Evolutionary conservation across 139 green algal species (phyloP), one percentile per base, ranked within the genome.

Genomic region (Closterium sp.): DNA sequence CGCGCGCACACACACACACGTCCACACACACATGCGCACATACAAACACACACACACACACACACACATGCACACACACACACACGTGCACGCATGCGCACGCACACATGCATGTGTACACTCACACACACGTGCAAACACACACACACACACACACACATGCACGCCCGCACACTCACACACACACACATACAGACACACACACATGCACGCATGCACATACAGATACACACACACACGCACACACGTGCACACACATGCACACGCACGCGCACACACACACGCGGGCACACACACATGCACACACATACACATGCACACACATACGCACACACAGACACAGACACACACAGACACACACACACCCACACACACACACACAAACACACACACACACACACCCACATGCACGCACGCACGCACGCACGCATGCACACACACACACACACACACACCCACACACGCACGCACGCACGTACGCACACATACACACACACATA

Each of bases 361-460:
- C 84, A 36, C 84, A 87, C 84, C 4, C 84, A 87, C 84, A 36
- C 84, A 87, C 84, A 31, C 84, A 87, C 16, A 31, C 84, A 87
- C 84, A 36, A 6, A 87, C 84, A 36, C 84, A 87, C 84, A 9
- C 84, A 87, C 84, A 36, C 84, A 36, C 84, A 9, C 84, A 36
- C 84, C 7, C 16, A 36, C 84, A 10, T 10, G 32, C 84, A 9
- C 84, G 32, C 84, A 9, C 84, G 32, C 84, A 9, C 84, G 35
- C 84, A 5, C 84, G 32, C 84, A 36, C 84, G 32, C 84, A 10
- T 10, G 35, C 84, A 3, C 84, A 36, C 84, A 36, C 84, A 87
- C 84, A 9, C 84, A 87, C 84, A 9, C 84, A 36, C 84, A 36
- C 84, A 87, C 84, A 36, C 84, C 34, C 84, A 31, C 84, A 87